phyloP scores from a whole-genome alignment of 2,329 filamentous ascomycete species.

The Gaeumannomyces sp. region DNA sequence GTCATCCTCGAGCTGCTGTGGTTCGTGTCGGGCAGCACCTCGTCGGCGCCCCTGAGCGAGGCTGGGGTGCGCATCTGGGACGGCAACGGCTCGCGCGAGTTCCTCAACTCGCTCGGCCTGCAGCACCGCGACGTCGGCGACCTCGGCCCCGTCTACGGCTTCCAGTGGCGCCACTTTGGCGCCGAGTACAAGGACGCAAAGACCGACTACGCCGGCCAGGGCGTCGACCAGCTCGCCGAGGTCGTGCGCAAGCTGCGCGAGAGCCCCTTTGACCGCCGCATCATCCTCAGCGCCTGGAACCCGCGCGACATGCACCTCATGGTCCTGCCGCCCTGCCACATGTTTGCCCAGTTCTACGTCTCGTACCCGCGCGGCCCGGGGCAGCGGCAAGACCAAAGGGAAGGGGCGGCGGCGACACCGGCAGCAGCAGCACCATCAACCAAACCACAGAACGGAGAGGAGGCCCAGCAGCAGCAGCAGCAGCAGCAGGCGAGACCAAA shows the following conservation, averaged over 20 bases:
- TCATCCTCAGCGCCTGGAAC: constrained; percentile 94
- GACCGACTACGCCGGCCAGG: constrained; percentile 79
- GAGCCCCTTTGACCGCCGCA: constrained; percentile 81
- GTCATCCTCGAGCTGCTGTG: constrained; percentile 90
- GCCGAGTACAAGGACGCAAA: constrained; percentile 76
- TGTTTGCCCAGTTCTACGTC: constrained; percentile 97
- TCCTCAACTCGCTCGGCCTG: constrained; percentile 79
- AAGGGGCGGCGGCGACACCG: constrained; percentile 3
- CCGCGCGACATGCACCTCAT: constrained; percentile 78
- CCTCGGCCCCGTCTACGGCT: constrained; percentile 92
- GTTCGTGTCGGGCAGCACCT: constrained; percentile 85
- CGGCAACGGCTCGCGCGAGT: constrained; percentile 86
- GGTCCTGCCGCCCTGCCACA: constrained; percentile 91
- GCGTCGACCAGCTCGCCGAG: constrained; percentile 87
- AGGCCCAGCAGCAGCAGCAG: constrained; percentile 19
- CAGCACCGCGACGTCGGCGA: constrained; percentile 79
- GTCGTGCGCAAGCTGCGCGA: constrained; percentile 80
- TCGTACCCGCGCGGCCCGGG: constrained; percentile 55
- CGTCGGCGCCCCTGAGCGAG: constrained; percentile 67
- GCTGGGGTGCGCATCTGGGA: constrained; percentile 97
- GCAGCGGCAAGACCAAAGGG: constrained; percentile 12
- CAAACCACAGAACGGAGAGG: constrained; percentile 7
- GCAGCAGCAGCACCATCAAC: constrained; percentile 17
- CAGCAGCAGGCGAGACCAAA: constrained; percentile 33
- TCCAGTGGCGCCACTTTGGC: constrained; percentile 98